Base-by-base conservation (phyloP, 495 filamentous ascomycete species). In the Podospora australis region DNA sequence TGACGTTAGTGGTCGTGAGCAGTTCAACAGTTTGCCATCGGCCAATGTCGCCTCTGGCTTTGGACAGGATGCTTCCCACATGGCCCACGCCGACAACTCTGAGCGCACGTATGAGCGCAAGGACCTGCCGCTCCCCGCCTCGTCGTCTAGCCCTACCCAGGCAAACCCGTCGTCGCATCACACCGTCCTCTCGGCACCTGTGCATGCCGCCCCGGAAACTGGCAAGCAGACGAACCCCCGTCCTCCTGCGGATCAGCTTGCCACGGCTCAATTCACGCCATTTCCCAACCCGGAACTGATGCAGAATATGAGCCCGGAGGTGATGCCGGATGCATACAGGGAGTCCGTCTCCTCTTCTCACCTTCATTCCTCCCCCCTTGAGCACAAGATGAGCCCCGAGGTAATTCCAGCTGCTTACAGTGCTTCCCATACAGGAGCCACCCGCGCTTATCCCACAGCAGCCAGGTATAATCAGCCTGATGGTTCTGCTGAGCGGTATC, bases 31-130 rank as follows among this genome's bases (percentile, higher is more conserved):
- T 1, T 54, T 66, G 2, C 16, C 66, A 1, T 8, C 29, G 58
- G 32, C 64, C 0, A 60, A 63, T 11, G 66, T 55, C 1, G 53
- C 60, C 4, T 64, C 63, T 2, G 62, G 56, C 4, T 43, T 64
- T n/a, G 58, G 14, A 59, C 39, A 32, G 56, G 4, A 41, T 38
- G 22, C 36, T 13, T 34, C 10, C 25, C 46, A 28, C 9, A 24
- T 23, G 10, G 20, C 30, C 28, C 14, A 43, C 5, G 24, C 23
- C 7, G 13, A 16, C 41, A 20, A 26, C 20, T n/a, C n/a, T n/a
- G n/a, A n/a, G n/a, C 19, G 44, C 11, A 20, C 46, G n/a, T 14
- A n/a, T 3, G 22, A 39, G 9, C 14, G 28, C 8, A 43, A 55
- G 20, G 42, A 52, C 13, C 35, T 34, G 14, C 43, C 49, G 0